Conservation (phyloP, 495 filamentous ascomycete genomes). For the Bacidia gigantensis region DNA sequence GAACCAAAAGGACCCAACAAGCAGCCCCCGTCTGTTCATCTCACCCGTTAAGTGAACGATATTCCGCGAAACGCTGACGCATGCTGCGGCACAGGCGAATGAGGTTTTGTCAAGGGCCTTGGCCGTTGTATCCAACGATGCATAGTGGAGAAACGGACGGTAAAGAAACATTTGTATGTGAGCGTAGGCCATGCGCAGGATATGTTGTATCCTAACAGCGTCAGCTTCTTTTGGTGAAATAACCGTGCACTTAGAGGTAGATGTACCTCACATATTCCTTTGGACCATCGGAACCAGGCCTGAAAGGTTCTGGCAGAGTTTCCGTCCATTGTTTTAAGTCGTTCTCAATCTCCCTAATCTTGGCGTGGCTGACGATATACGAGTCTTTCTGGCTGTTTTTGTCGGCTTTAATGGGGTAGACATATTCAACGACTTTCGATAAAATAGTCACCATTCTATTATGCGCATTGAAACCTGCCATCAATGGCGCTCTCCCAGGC, state of each 20-base stretch:
- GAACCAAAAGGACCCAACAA: conserved; percentile 93
- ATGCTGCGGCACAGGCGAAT: conserved; percentile 85
- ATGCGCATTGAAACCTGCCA: conserved; percentile 77
- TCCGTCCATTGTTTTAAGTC: conserved; percentile 81
- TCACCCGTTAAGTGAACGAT: conserved; percentile 84
- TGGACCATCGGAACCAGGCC: conserved; percentile 59
- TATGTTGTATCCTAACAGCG: conserved; percentile 59
- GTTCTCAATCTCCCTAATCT: conserved; percentile 78
- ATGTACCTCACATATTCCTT: conserved; percentile 67
- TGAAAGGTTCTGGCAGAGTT: conserved; percentile 56
- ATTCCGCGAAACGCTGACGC: conserved; percentile 81
- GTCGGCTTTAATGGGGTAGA: conserved; percentile 75
- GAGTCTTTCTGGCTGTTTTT: conserved; percentile 43
- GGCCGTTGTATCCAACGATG: conserved; percentile 53
- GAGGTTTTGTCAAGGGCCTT: conserved; percentile 70
- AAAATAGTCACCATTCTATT: conserved; percentile 63
- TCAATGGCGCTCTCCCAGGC: conserved; percentile 56
- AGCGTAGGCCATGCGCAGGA: conserved; percentile 74
- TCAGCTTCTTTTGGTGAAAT: too few relatives aligned
- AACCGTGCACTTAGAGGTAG: too few relatives aligned
- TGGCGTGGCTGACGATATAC: conserved; percentile 79
- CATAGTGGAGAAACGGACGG: conserved; percentile 88
- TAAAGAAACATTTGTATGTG: conserved; percentile 95
- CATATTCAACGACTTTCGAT: conserved; percentile 70
- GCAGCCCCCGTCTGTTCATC: conserved; percentile 69